Evolutionary conservation across 805 yeast genomes (phyloP).

Genomic region (Blastobotrys robertii): DNA sequence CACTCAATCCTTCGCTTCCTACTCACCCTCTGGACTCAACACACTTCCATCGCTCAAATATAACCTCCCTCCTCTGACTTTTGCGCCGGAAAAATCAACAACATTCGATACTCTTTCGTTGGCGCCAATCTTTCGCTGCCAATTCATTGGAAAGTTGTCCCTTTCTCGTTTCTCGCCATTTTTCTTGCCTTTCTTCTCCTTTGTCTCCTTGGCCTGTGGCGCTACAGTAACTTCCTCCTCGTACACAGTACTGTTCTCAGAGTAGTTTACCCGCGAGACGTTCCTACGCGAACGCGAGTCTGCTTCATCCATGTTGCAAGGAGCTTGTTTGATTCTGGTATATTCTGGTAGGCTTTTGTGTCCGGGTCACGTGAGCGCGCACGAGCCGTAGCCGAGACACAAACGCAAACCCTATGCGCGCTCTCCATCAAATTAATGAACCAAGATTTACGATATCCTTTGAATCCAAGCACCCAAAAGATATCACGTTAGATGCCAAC

Average conservation of each 20-base stretch:
- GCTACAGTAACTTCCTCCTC: conserved; percentile 3
- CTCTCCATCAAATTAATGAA: too few species aligned
- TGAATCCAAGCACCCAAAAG: too few species aligned
- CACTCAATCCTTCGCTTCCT: too few species aligned
- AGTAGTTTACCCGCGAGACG: conserved; percentile 19
- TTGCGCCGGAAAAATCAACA: conserved; percentile 27
- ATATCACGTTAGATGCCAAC: too few species aligned
- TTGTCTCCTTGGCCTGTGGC: neutral
- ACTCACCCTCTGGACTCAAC: conserved; percentile 23
- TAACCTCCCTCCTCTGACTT: conserved; percentile 20
- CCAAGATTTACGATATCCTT: too few species aligned
- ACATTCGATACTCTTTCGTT: conserved; percentile 21
- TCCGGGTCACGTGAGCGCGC: too few species aligned
- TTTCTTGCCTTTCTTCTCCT: conserved; percentile 5
- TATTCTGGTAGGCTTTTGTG: too few species aligned
- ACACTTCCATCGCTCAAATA: conserved; percentile 20
- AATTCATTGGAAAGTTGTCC: conserved; percentile 18
- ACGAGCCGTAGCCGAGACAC: too few species aligned
- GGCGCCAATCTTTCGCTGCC: conserved; percentile 23
- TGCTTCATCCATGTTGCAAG: neutral
- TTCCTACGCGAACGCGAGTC: conserved; percentile 10
- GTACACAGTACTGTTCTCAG: conserved; percentile 17
- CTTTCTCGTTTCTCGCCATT: conserved; percentile 2
- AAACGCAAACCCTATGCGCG: too few species aligned
- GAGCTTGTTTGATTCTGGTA: neutral